phyloP scores from a whole-genome alignment of 352 stramenopile genomes.

The Globisporangium nunn region DNA sequence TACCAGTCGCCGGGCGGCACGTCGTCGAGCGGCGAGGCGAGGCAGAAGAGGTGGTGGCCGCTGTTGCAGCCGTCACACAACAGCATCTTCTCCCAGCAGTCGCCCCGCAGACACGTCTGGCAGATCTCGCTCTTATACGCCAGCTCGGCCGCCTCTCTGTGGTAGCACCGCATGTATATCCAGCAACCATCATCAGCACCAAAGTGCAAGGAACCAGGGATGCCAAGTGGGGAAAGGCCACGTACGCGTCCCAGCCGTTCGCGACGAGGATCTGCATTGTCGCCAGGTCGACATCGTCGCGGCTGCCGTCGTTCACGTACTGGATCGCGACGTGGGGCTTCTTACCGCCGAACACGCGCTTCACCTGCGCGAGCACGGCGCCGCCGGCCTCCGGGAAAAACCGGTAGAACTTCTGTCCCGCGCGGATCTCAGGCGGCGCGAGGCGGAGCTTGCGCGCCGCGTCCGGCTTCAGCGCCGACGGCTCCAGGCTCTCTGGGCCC shows the following conservation, averaged over 20 bases:
- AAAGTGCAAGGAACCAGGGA: background rate
- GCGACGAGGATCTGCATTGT: conserved; percentile 77
- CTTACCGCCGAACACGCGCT: conserved; percentile 69
- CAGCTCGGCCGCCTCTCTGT: conserved; percentile 51
- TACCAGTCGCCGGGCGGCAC: conserved; percentile 79
- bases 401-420: conserved; percentile 68
- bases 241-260: conserved; percentile 66
- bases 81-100: conserved; percentile 77
- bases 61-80: conserved; percentile 79
- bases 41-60: conserved; percentile 77
- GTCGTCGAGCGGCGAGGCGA: conserved; percentile 40
- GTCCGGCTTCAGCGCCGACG: conserved; percentile 41
- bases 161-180: background rate
- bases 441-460: conserved; percentile 40
- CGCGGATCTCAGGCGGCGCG: conserved; percentile 39
- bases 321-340: conserved; percentile 67
- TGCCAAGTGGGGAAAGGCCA: background rate
- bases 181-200: background rate
- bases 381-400: conserved; percentile 57
- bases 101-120: conserved; percentile 73
- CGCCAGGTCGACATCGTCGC: conserved; percentile 49
- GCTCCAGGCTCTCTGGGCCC: conserved; percentile 26
- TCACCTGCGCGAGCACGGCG: conserved; percentile 56
- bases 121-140: conserved; percentile 79
- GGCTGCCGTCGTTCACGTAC: conserved; percentile 49